These are phyloP conservation scores for Ophiobolus disseminans DNA, from an alignment of 2,329 filamentous ascomycete species.

Conservation along the genomic window DNA sequence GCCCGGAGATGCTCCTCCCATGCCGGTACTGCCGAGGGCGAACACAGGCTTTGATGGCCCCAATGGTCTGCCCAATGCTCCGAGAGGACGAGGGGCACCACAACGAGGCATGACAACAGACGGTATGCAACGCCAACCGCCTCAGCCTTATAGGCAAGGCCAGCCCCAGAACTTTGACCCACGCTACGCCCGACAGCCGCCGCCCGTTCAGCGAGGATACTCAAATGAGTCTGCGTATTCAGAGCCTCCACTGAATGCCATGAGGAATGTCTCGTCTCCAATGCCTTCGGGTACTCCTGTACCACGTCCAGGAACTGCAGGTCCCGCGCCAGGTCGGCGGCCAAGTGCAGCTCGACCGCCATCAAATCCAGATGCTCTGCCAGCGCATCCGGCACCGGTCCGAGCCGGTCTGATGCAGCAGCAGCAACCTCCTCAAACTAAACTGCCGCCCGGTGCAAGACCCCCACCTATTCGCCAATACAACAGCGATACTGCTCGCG, in stretches of 20 bases:
- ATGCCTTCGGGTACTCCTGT: conserved; percentile 35
- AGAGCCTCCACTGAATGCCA: conserved; percentile 42
- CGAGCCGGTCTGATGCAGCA: conserved; percentile 58
- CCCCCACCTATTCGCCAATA: conserved; percentile 63
- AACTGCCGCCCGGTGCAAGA: conserved; percentile 43
- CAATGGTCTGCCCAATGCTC: conserved; percentile 34
- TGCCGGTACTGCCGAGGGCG: conserved; percentile 58
- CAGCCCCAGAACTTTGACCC: conserved; percentile 37
- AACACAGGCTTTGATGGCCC: conserved; percentile 46
- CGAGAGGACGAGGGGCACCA: conserved; percentile 39
- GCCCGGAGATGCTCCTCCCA: conserved; percentile 64
- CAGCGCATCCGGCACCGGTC: conserved; percentile 63
- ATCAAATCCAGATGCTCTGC: conserved; percentile 62
- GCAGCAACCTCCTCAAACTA: conserved; percentile 33
- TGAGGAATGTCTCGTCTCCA: conserved; percentile 38
- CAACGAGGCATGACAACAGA: conserved; percentile 22
- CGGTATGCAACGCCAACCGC: conserved; percentile 18
- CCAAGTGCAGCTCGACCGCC: conserved; percentile 51
- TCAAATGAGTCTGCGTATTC: conserved; percentile 47
- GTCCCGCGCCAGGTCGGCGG: conserved; percentile 36
- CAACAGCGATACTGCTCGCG: conserved; percentile 50
- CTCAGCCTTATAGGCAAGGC: conserved; percentile 25
- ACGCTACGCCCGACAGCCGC: conserved; percentile 35
- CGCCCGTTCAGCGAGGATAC: conserved; percentile 42
- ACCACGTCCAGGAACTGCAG: conserved; percentile 41